Percentiles rank a stretch among this genome's conserved stretches.
These are phyloP conservation scores for Ambispora gerdemannii DNA, from an alignment of 192 early-diverging fungal genomes.

Conservation along the genomic window DNA sequence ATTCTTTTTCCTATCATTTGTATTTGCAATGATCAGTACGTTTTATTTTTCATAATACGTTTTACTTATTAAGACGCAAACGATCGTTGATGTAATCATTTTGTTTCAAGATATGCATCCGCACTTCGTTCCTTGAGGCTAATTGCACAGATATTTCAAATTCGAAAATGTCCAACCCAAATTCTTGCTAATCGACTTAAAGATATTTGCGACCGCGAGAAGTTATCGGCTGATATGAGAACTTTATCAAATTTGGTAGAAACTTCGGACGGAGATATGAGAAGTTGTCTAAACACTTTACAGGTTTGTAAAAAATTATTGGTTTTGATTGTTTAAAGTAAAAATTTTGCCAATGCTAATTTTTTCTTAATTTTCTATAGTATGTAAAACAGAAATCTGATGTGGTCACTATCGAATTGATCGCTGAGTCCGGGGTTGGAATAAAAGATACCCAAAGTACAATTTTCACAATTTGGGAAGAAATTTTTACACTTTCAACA, in stretches of 20 bases:
- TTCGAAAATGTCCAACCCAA: slow-evolving; percentile 62
- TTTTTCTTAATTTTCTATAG: not conserved
- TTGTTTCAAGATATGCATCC: slow-evolving; percentile 72
- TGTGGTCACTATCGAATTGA: slow-evolving; percentile 44
- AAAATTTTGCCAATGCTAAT: not conserved
- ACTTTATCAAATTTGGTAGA: slow-evolving; percentile 73
- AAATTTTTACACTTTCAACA: slow-evolving; percentile 62
- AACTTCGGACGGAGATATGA: slow-evolving; percentile 80
- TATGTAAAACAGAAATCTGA: slow-evolving; percentile 23
- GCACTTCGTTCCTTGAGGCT: slow-evolving; percentile 79
- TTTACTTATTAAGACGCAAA: not conserved
- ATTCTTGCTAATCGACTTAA: slow-evolving; percentile 72
- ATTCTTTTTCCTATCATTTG: slow-evolving; percentile 93
- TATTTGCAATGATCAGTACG: slow-evolving; percentile 91
- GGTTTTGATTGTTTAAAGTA: slow-evolving; percentile 7
- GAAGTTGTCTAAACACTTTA: slow-evolving; percentile 83
- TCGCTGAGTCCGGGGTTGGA: slow-evolving; percentile 55
- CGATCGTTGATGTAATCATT: not conserved
- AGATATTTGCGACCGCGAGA: slow-evolving; percentile 77
- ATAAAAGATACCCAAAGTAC: slow-evolving; percentile 78
- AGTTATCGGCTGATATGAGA: slow-evolving; percentile 68
- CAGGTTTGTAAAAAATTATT: slow-evolving; percentile 57
- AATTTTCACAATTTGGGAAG: slow-evolving; percentile 78
- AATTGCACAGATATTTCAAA: slow-evolving; percentile 70
- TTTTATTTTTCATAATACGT: not conserved